These are phyloP conservation scores for Metschnikowia chrysomelidarum DNA, from an alignment of 805 yeast genomes.

Conservation along the genomic window DNA sequence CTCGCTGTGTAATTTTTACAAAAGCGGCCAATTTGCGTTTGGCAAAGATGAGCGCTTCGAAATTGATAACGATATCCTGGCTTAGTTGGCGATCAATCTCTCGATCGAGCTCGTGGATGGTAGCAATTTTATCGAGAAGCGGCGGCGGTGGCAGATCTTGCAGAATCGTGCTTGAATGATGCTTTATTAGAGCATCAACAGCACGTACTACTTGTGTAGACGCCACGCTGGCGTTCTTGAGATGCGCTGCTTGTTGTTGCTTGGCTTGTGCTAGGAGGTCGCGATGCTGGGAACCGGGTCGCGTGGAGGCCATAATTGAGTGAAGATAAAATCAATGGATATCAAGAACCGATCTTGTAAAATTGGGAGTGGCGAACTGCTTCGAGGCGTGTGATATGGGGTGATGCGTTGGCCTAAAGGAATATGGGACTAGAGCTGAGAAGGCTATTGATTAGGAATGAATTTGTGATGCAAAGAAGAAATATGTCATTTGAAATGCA, in stretches of 20 bases:
- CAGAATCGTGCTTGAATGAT: conserved; percentile 25
- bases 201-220: conserved; percentile 27
- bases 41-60: conserved; percentile 14
- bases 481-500: too few relatives aligned
- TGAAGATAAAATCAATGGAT: too few relatives aligned
- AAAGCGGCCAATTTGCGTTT: conserved; percentile 12
- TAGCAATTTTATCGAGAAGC: conserved; percentile 36
- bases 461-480: too few relatives aligned
- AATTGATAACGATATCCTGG: conserved; percentile 28
- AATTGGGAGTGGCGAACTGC: too few relatives aligned
- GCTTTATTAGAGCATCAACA: conserved; percentile 22
- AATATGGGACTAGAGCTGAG: too few relatives aligned
- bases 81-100: conserved; percentile 38
- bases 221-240: conserved; percentile 26
- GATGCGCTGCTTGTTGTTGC: conserved; percentile 27
- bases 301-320: too few relatives aligned
- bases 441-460: too few relatives aligned
- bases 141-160: conserved; percentile 10
- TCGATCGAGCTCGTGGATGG: conserved; percentile 38
- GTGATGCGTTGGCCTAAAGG: too few relatives aligned
- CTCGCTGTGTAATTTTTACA: conserved; percentile 11
- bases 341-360: too few relatives aligned
- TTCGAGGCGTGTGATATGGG: too few relatives aligned
- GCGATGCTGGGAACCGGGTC: conserved; percentile 1
- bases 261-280: conserved; percentile 35